These are phyloP conservation scores for Spongispora temasekensis DNA, from an alignment of 1,284 basidiomycete species.

Conservation along the genomic window DNA sequence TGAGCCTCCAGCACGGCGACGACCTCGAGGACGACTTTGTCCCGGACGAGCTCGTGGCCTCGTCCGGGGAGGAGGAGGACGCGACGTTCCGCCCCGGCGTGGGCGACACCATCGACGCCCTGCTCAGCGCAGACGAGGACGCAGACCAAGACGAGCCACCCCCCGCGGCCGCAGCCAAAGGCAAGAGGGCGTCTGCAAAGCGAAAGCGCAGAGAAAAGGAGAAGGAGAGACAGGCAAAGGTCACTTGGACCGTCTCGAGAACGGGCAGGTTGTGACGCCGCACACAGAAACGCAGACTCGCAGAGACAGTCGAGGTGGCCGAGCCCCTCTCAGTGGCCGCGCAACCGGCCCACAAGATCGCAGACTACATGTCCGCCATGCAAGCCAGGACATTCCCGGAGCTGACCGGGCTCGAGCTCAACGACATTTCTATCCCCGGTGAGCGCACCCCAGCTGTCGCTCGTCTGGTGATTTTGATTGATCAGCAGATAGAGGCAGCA, in stretches of 20 bases:
- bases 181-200: constrained; percentile 44
- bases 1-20: constrained; percentile 55
- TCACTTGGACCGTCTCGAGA: constrained; percentile 30
- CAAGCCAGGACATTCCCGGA: constrained; percentile 67
- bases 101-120: constrained; percentile 41
- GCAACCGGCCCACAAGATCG: constrained; percentile 55
- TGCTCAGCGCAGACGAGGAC: constrained; percentile 49
- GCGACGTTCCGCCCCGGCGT: constrained; percentile 40
- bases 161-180: constrained; percentile 17
- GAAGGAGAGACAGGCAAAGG: constrained; percentile 67
- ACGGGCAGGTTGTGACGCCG: constrained; percentile 12
- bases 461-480: constrained; percentile 42
- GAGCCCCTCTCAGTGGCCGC: constrained; percentile 54
- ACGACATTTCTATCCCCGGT: constrained; percentile 75
- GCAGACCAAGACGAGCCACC: constrained; percentile 37
- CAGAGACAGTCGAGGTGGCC: constrained; percentile 42
- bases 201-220: constrained; percentile 74
- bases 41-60: constrained; percentile 65
- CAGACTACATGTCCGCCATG: constrained; percentile 58
- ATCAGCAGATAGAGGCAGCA: constrained; percentile 61
- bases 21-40: constrained; percentile 82
- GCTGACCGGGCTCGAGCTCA: constrained; percentile 68
- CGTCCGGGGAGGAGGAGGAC: constrained; percentile 57
- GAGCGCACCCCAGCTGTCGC: constrained; percentile 25
- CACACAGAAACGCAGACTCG: constrained; percentile 63